A percentile compares a stretch with the other conserved stretches of the same genome.
phyloP scores from a whole-genome alignment of 345 rosid genomes.

The Gossypium anomalum region DNA sequence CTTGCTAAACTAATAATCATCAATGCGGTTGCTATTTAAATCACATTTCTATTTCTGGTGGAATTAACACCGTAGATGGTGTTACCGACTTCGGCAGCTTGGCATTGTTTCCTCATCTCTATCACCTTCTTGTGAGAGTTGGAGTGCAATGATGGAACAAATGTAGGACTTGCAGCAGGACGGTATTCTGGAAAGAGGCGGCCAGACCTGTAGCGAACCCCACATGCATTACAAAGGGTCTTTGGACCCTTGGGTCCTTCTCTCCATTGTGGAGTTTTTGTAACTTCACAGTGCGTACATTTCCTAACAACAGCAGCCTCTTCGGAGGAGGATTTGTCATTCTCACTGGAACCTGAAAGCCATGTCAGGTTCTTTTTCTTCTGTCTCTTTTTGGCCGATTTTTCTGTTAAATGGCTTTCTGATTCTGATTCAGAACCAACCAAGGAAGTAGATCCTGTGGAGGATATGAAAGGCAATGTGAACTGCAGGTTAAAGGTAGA shows the following conservation, averaged over 20 bases:
- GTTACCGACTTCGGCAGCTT: constrained; percentile 8
- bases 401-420: constrained; percentile 31
- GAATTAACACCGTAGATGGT: constrained; percentile 9
- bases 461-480: constrained; percentile 22
- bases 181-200: constrained; percentile 87
- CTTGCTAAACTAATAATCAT: constrained; percentile 25
- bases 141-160: constrained; percentile 59
- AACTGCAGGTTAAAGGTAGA: constrained; percentile 22
- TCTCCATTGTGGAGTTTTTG: constrained; percentile 91
- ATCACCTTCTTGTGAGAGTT: constrained; percentile 76
- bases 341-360: constrained; percentile 29
- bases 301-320: constrained; percentile 31
- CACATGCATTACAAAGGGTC: constrained; percentile 94
- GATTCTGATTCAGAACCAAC: constrained; percentile 35
- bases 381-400: constrained; percentile 34
- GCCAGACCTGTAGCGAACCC: constrained; percentile 84
- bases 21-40: constrained; percentile 30
- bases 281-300: constrained; percentile 74
- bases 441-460: constrained; percentile 17
- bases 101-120: constrained; percentile 63
- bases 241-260: constrained; percentile 91
- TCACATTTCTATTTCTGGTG: constrained; percentile 23
- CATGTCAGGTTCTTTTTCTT: constrained; percentile 32
- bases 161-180: constrained; percentile 86
- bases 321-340: constrained; percentile 19